These are phyloP conservation scores for Agaricales sp. DNA, from an alignment of 1,284 basidiomycete genomes.

Conservation along the genomic window DNA sequence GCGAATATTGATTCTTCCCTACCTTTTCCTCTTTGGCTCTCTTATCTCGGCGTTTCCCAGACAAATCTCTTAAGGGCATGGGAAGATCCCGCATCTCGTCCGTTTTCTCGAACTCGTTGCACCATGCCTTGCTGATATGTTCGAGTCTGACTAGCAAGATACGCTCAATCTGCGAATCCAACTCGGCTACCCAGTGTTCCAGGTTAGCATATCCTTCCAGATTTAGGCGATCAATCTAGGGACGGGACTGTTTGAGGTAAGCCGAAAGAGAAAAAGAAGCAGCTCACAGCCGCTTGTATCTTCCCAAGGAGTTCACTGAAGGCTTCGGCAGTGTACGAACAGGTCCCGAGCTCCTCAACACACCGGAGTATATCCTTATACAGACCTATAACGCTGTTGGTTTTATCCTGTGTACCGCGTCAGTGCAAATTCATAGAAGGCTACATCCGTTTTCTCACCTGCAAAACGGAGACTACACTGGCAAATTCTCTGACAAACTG, in stretches of 20 bases:
- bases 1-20: no score
- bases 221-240: slow-evolving; percentile 86
- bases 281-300: slow-evolving; percentile 72
- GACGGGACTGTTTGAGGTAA: neutral
- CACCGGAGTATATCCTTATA: slow-evolving; percentile 79
- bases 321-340: slow-evolving; percentile 75
- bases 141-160: slow-evolving; percentile 75
- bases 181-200: slow-evolving; percentile 89
- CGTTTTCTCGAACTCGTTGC: slow-evolving; percentile 68
- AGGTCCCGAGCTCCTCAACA: slow-evolving; percentile 82
- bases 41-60: slow-evolving; percentile 58
- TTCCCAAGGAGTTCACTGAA: slow-evolving; percentile 73
- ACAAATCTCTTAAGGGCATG: slow-evolving; percentile 38
- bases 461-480: slow-evolving; percentile 79
- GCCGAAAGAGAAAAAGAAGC: neutral
- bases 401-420: slow-evolving; percentile 63
- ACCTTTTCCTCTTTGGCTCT: slow-evolving; percentile 69
- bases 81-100: slow-evolving; percentile 52
- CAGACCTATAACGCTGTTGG: slow-evolving; percentile 86
- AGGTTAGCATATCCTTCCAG: slow-evolving; percentile 96
- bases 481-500: slow-evolving; percentile 95
- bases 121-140: slow-evolving; percentile 83
- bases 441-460: slow-evolving; percentile 35
- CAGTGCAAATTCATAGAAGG: neutral
- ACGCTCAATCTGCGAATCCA: slow-evolving; percentile 81